Conservation (phyloP, 495 filamentous ascomycete species). For the Lepidopterella palustris region DNA sequence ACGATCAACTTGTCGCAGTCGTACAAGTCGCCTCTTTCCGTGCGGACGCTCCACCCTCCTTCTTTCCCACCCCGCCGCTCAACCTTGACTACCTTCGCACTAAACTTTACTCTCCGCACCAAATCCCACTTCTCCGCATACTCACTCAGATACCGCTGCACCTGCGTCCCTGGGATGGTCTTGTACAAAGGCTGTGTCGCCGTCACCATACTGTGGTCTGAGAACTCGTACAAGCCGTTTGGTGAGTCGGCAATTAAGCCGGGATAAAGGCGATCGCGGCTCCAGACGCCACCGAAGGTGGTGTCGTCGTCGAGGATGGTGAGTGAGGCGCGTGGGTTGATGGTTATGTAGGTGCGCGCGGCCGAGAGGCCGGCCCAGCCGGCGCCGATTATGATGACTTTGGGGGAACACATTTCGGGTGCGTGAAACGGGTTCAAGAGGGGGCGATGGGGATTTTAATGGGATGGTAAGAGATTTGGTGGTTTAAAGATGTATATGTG, state of each 20-base stretch:
- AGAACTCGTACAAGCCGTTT: slow-evolving; percentile 10
- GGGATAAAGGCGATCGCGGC: slow-evolving; percentile 4
- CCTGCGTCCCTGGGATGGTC: slow-evolving; percentile 2
- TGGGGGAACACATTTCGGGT: too few relatives aligned
- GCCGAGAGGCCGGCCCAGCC: slow-evolving; percentile 85
- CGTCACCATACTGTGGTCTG: slow-evolving; percentile 5
- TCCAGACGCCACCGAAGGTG: slow-evolving; percentile 13
- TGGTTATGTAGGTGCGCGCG: slow-evolving; percentile 5
- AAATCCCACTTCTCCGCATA: slow-evolving; percentile 14
- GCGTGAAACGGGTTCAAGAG: too few relatives aligned
- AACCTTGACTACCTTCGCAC: not conserved
- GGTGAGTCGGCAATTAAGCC: slow-evolving; percentile 10
- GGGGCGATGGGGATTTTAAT: too few relatives aligned
- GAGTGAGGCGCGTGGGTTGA: slow-evolving; percentile 5
- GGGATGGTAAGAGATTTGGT: too few relatives aligned
- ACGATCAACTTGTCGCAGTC: slow-evolving; percentile 15
- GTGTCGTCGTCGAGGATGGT: slow-evolving; percentile 16
- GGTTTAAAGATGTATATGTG: too few relatives aligned
- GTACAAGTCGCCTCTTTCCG: not conserved
- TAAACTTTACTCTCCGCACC: not conserved
- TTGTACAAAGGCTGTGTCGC: not conserved
- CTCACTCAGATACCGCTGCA: slow-evolving; percentile 5
- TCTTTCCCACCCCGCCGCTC: not conserved
- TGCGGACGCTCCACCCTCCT: not conserved
- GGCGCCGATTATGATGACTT: slow-evolving; percentile 45